phyloP scores from a whole-genome alignment of 169 alveolate genomes.

The Plasmodium reichenowi region DNA sequence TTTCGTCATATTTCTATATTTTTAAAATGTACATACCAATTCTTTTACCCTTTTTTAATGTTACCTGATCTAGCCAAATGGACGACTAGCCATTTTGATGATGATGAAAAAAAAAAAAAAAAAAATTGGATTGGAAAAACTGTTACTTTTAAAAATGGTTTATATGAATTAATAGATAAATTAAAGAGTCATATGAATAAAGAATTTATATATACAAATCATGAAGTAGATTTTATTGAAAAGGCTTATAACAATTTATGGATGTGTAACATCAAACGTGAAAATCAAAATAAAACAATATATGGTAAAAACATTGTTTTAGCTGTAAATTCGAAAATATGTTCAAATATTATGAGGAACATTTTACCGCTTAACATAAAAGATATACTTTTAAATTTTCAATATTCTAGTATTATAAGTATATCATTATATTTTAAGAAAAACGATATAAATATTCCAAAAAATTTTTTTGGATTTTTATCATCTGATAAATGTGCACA shows the following conservation, averaged over 20 bases:
- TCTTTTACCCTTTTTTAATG: neutral
- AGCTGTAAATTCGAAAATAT: conserved; percentile 52
- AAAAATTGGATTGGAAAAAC: conserved; percentile 37
- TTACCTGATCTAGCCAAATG: neutral
- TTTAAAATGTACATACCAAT: neutral
- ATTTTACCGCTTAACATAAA: conserved; percentile 18
- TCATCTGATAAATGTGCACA: conserved; percentile 37
- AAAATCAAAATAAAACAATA: neutral
- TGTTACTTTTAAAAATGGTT: conserved; percentile 22
- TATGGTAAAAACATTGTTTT: conserved; percentile 30
- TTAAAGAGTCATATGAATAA: conserved; percentile 13
- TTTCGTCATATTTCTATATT: neutral
- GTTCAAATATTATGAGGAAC: conserved; percentile 42
- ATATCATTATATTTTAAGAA: conserved; percentile 34
- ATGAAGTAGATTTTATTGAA: conserved; percentile 30
- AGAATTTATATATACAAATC: conserved; percentile 34
- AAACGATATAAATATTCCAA: conserved; percentile 36
- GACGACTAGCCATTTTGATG: no score
- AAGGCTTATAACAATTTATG: conserved; percentile 17
- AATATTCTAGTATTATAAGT: conserved; percentile 19
- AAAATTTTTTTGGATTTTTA: conserved; percentile 37
- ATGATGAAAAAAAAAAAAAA: conserved; percentile 15
- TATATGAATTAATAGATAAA: conserved; percentile 30
- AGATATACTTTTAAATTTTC: conserved; percentile 8
- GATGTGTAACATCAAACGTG: conserved; percentile 14